A percentile compares a stretch with the other conserved stretches of the same genome.
Conservation (phyloP, 306 rosid species). For the Hippophae rhamnoides region DNA sequence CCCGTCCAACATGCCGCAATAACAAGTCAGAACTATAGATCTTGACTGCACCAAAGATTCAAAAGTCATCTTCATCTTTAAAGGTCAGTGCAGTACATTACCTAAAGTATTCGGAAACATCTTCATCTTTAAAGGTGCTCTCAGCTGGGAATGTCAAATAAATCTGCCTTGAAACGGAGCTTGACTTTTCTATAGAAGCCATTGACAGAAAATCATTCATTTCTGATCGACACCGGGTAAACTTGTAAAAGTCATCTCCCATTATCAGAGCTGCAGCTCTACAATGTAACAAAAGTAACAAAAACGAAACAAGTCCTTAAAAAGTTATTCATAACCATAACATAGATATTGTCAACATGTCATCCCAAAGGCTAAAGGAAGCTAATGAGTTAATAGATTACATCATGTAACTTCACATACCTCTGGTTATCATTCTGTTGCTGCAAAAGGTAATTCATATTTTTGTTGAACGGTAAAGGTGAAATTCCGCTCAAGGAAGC, state of each 20-base stretch:
- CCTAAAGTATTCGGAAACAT: conserved; percentile 95
- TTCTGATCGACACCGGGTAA: conserved; percentile 54
- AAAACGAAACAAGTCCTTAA: not conserved
- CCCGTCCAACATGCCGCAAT: too few relatives aligned
- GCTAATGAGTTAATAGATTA: too few relatives aligned
- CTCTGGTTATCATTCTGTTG: conserved; percentile 66
- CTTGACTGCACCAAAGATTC: too few relatives aligned
- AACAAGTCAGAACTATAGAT: too few relatives aligned
- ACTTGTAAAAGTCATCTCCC: conserved; percentile 67
- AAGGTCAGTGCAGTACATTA: conserved; percentile 16
- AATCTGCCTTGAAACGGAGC: conserved; percentile 86
- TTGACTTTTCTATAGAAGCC: conserved; percentile 52
- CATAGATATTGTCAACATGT: not conserved
- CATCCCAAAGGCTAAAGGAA: too few relatives aligned
- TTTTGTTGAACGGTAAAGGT: conserved; percentile 55
- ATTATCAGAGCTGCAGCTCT: conserved; percentile 65
- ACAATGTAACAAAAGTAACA: conserved; percentile 17
- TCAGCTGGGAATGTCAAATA: conserved; percentile 94
- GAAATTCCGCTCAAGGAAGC: conserved; percentile 49
- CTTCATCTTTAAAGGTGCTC: conserved; percentile 92
- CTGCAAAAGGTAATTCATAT: conserved; percentile 58
- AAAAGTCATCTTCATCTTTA: too few relatives aligned
- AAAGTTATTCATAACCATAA: not conserved
- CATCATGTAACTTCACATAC: conserved; percentile 11
- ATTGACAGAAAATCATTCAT: conserved; percentile 52